Conservation (phyloP, 106 monocot species). For the Dendrobium catenatum region DNA sequence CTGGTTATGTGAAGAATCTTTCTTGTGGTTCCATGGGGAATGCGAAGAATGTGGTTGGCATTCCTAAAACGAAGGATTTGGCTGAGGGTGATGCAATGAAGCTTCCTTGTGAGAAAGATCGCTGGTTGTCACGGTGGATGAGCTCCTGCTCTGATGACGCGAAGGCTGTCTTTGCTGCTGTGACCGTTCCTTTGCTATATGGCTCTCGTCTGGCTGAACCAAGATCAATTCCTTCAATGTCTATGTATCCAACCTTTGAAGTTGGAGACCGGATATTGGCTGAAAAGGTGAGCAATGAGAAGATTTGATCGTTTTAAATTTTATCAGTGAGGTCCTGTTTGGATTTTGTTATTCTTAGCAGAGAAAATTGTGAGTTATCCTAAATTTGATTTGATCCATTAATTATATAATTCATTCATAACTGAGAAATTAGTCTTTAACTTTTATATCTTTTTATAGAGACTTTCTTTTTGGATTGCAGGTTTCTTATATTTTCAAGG, state of each 20-base stretch:
- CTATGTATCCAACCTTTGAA: constrained; percentile 77
- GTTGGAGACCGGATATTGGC: constrained; percentile 68
- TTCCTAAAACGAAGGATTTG: neutral
- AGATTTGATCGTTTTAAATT: neutral
- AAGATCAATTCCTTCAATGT: constrained; percentile 53
- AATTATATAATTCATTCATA: neutral
- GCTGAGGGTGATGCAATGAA: neutral
- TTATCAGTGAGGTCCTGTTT: neutral
- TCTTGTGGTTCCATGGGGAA: neutral
- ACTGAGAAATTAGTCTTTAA: neutral
- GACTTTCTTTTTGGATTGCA: constrained; percentile 20
- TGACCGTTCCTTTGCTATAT: constrained; percentile 57
- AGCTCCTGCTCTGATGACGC: constrained; percentile 56
- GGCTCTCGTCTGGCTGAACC: constrained; percentile 56
- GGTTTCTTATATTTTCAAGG: constrained; percentile 85
- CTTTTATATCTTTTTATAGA: neutral
- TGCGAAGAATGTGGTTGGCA: neutral
- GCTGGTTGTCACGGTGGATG: constrained; percentile 45
- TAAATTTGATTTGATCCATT: too few species aligned
- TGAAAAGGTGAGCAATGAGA: constrained; percentile 44
- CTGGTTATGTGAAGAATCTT: neutral
- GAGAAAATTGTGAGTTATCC: too few species aligned
- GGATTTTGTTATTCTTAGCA: too few species aligned
- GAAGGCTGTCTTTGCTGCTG: constrained; percentile 51
- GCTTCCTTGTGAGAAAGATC: neutral